A percentile compares a stretch with the other conserved stretches of the same genome.
These are phyloP conservation scores for Dipteronia dyeriana DNA, from an alignment of 345 rosid species.

Conservation along the genomic window DNA sequence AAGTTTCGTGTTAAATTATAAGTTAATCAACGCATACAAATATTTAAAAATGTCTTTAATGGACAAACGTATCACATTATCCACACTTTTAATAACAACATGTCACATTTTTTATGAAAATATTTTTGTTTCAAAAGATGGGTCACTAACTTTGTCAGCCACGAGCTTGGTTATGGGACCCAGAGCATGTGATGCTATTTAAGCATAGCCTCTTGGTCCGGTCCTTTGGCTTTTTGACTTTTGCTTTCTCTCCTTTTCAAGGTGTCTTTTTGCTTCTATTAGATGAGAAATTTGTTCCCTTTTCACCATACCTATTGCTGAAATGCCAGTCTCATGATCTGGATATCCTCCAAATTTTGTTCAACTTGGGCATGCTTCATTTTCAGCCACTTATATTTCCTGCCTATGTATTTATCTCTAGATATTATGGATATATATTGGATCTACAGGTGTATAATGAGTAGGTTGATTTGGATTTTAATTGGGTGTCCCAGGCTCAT, in stretches of 20 bases:
- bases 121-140: not conserved
- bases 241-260: constrained; percentile 2
- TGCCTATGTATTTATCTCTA: not conserved
- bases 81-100: no score
- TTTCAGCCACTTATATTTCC: constrained; percentile 10
- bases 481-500: no score
- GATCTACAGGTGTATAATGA: not conserved
- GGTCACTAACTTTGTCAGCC: constrained; percentile 13
- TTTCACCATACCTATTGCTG: not conserved
- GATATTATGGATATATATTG: not conserved
- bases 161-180: constrained; percentile 30
- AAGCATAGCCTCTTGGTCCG: not conserved
- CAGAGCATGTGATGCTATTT: constrained; percentile 36
- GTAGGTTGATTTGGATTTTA: no score
- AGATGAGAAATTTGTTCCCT: not conserved
- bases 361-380: not conserved
- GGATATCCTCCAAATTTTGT: not conserved
- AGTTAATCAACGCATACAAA: no score
- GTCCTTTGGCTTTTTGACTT: not conserved
- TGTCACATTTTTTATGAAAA: not conserved
- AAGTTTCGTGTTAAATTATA: no score
- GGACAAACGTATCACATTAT: no score
- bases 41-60: no score
- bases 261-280: not conserved
- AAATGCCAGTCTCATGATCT: not conserved